Base-by-base conservation (phyloP, 257 asterid species). In the Nicotiana tomentosiformis region DNA sequence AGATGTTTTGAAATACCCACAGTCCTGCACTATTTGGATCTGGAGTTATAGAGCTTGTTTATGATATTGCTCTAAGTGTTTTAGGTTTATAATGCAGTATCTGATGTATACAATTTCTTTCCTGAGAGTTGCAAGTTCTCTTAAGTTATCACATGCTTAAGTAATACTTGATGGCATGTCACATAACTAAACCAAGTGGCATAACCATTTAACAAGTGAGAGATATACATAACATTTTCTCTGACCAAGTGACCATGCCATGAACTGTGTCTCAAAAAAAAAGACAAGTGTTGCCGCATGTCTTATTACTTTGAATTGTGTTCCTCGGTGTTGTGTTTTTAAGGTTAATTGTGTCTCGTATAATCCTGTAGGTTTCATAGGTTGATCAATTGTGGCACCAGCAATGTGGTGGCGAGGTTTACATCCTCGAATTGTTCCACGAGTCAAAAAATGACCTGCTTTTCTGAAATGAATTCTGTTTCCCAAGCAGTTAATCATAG, bases 351-450 rank as follows among this genome's bases (percentile, higher is more conserved):
- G 26, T 43, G 16, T 51, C 43, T 51, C 46, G 84, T 79, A 76
- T 88, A 78, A 35, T 86, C 84, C 77, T 83, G 67, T 77, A 96
- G 99, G 99, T 93, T 96, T 85, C 98, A 96, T 77, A 90, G 97
- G 89, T 87, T 90, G 86, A 84, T 88, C 83, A 90, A 87, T 83
- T 79, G 92, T 84, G 86, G 88, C 84, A 78, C 90, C 84, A 81
- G 83, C 80, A 86, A 83, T 69, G 89, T 79, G 86, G 84, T 85
- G 86, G 70, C 86, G 70, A 89, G 83, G 58, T 67, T 86, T 79
- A 82, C 88, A 66, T 65, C 87, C 35, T 55, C 66, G 37, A 88
- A 85, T 69, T 72, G 51, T 62, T 87, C 84, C 66, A 30, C 33
- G 61, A 80, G 66, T 51, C 89, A 86, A 83, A 86, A 74, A 80